Conservation (phyloP, 2,329 filamentous ascomycete species). For the Penicillium sp. region DNA sequence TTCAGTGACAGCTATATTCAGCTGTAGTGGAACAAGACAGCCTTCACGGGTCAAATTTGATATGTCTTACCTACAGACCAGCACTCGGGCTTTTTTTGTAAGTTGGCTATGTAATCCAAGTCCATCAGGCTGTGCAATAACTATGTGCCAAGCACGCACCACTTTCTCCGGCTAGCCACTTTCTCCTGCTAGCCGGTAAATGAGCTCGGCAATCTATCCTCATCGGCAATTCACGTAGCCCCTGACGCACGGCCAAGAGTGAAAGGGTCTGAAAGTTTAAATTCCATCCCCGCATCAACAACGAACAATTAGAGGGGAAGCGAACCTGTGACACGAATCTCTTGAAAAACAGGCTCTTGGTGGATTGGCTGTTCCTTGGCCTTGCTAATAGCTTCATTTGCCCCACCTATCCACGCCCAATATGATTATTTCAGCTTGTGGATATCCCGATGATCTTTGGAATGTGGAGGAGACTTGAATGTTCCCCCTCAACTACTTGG, state of each 20-base stretch:
- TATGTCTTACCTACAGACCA: too few species aligned
- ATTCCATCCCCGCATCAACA: too few species aligned
- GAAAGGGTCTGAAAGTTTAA: too few species aligned
- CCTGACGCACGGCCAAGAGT: too few species aligned
- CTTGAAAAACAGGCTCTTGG: neutral
- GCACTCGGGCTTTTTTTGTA: too few species aligned
- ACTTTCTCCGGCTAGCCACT: neutral
- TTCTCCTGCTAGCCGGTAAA: too few species aligned
- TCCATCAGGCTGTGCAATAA: neutral
- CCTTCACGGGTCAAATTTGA: too few species aligned
- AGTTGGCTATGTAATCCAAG: too few species aligned
- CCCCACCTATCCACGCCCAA: neutral
- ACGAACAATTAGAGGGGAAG: neutral
- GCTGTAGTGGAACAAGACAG: too few species aligned
- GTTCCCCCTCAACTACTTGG: neutral
- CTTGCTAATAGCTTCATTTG: neutral
- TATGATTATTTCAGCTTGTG: neutral
- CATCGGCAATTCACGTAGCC: too few species aligned
- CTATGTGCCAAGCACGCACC: neutral
- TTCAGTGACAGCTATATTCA: too few species aligned
- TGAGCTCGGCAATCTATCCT: too few species aligned
- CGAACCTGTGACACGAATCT: neutral
- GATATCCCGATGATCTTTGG: neutral
- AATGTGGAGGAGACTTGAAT: neutral
- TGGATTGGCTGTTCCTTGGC: neutral